Evolutionary conservation across 192 early-diverging fungal genomes (phyloP).

Genomic region (Jimgerdemannia lactiflua): DNA sequence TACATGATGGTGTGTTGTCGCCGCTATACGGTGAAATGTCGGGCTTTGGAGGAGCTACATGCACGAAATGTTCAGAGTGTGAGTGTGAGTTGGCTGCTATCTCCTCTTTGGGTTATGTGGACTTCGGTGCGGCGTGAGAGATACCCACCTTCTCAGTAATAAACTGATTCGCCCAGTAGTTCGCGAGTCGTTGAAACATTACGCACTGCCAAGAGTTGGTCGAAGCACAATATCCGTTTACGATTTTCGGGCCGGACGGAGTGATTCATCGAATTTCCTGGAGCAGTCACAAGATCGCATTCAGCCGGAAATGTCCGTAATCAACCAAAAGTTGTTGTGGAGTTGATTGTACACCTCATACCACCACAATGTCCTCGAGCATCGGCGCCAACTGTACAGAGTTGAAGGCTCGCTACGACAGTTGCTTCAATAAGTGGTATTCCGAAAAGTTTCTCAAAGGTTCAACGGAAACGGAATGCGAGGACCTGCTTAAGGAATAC

Average conservation of each 20-base stretch:
- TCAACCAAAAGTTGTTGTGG: too few relatives aligned
- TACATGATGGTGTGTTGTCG: slow-evolving; percentile 36
- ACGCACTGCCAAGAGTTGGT: neutral
- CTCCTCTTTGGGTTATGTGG: neutral
- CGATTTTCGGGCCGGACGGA: too few relatives aligned
- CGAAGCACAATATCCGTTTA: too few relatives aligned
- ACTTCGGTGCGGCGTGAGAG: neutral
- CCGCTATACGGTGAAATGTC: slow-evolving; percentile 28
- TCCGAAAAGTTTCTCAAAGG: slow-evolving; percentile 93
- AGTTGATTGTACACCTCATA: too few relatives aligned
- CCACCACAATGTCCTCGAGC: slow-evolving; percentile 49
- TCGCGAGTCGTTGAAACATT: slow-evolving; percentile 35
- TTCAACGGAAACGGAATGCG: slow-evolving; percentile 73
- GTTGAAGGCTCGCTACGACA: slow-evolving; percentile 84
- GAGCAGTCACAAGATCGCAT: too few relatives aligned
- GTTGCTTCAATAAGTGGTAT: slow-evolving; percentile 96
- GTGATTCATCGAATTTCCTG: too few relatives aligned
- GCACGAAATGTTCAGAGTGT: neutral
- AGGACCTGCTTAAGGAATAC: slow-evolving; percentile 82
- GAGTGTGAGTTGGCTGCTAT: neutral
- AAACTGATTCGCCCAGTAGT: slow-evolving; percentile 34
- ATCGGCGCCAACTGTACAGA: slow-evolving; percentile 71
- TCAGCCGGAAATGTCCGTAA: too few relatives aligned
- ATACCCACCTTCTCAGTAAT: slow-evolving; percentile 26
- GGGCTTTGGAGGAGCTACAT: slow-evolving; percentile 28